Evolutionary conservation across 352 stramenopile species (phyloP), one percentile per base, ranked within the genome.

Genomic region (Phytophthora sansomeana): DNA sequence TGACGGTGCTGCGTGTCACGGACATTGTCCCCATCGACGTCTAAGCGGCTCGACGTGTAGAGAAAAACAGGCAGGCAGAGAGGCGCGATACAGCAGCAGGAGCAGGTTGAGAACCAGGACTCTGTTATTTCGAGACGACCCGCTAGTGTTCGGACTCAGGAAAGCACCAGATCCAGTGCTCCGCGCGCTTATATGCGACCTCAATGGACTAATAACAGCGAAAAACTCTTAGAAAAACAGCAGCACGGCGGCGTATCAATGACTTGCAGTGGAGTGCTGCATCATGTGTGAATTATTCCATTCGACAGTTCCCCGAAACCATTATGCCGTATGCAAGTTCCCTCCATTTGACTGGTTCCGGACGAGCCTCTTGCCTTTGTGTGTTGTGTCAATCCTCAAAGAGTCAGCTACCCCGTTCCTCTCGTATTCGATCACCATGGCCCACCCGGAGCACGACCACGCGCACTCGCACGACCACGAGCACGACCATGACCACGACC

Each of bases 1-100:
- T 96, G 42, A 96, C 87, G 3, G 83, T 96, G 46, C 73, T 96
- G 70, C 87, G 87, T 65, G 85, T 96, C 64, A 93, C 76, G 57
- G 86, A 92, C 64, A 84, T 96, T 19, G 65, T 95, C 47, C 81
- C 83, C 36, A 63, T 78, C 48, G 75, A 86, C 28, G 78, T 66
- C 6, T 87, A 78, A 59, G 33, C 5, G 2, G 38, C 16, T 44
- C 38, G 33, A 39, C 10, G 33, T 39, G 33, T 39, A 39, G 33
- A 39, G 36, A 17, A 5, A 8, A 51, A 26, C 43, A 21, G 30
- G 29, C 17, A 28, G 29, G 9, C 14, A 36, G 4, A 26, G 7
- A 52, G 19, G 29, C 44, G 48, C 21, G 24, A 42, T 24, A 24
- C n/a, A 17, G 0, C 30, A 63, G 46, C 55, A 63, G 14, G 43